Conservation (phyloP, 2,329 filamentous ascomycete genomes). For the Xylogone sp. region DNA sequence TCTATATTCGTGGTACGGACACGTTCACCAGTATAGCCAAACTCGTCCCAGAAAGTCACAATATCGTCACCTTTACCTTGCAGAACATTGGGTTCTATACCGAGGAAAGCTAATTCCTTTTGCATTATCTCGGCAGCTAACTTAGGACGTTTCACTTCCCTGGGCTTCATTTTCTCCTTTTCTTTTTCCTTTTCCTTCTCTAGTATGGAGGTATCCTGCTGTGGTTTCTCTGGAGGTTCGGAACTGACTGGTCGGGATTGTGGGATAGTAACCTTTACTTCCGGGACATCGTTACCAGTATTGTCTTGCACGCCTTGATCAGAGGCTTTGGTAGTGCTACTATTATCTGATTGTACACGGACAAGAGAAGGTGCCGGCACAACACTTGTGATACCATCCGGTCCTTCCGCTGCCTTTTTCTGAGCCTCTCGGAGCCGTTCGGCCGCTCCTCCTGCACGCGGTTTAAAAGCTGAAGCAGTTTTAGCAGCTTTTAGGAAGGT, state of each 20-base stretch:
- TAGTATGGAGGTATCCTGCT: constrained; percentile 26
- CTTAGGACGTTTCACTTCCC: constrained; percentile 25
- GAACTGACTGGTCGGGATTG: constrained; percentile 37
- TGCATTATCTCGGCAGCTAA: constrained; percentile 27
- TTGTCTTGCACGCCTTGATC: constrained; percentile 9
- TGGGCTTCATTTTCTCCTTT: constrained; percentile 18
- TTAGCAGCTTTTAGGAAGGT: constrained; percentile 77
- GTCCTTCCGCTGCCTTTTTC: constrained; percentile 58
- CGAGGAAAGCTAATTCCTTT: constrained; percentile 45
- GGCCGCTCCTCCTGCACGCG: constrained; percentile 79
- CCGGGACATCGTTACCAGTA: constrained; percentile 40
- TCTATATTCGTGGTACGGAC: constrained; percentile 74
- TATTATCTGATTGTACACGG: constrained; percentile 33
- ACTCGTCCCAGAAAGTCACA: constrained; percentile 76
- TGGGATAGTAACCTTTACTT: constrained; percentile 55
- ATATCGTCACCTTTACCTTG: constrained; percentile 77
- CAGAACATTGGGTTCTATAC: constrained; percentile 72
- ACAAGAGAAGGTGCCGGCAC: constrained; percentile 69
- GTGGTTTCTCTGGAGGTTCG: constrained; percentile 32
- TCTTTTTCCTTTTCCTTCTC: constrained; percentile 9
- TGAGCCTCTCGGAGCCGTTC: constrained; percentile 61
- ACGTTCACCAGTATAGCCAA: constrained; percentile 81
- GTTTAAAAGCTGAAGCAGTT: constrained; percentile 73
- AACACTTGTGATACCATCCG: constrained; percentile 86
- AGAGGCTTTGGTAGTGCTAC: constrained; percentile 24